Evolutionary conservation across 78 protist species (phyloP).

Genomic region (Dictyostelium intermedium): DNA sequence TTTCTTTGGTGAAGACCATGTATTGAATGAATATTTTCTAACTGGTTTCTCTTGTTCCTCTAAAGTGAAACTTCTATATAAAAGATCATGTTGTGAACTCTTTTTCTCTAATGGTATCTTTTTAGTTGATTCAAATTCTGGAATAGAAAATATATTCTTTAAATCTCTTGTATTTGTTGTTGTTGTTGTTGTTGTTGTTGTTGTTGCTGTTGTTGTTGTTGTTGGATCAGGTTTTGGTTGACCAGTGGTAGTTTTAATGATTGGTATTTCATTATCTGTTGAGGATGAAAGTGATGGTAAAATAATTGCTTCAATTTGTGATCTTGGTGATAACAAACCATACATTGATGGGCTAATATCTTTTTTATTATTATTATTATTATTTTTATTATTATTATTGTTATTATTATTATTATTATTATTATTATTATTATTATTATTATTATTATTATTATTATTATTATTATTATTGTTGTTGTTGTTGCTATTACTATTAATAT

Average conservation of each 20-base stretch:
- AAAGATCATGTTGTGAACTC: slow-evolving; percentile 10
- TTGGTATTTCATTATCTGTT: not conserved
- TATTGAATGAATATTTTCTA: slow-evolving; percentile 33
- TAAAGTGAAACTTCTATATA: slow-evolving; percentile 26
- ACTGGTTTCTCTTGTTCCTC: not conserved
- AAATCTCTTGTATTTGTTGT: not conserved
- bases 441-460: not conserved
- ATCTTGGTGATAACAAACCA: not conserved
- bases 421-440: no score
- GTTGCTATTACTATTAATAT: not conserved
- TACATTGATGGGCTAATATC: not conserved
- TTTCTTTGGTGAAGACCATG: slow-evolving; percentile 32
- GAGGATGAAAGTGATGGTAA: not conserved
- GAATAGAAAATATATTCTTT: slow-evolving; percentile 10
- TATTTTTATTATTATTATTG: not conserved
- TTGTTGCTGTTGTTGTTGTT: not conserved
- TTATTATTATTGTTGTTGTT: not conserved
- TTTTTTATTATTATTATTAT: not conserved
- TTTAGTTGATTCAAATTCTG: not conserved
- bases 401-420: no score
- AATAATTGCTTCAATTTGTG: not conserved
- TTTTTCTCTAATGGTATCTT: slow-evolving; percentile 1
- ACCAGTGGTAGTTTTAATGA: not conserved
- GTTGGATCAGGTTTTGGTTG: not conserved
- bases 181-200: not conserved